phyloP scores from a whole-genome alignment of 2,329 filamentous ascomycete genomes.

The Nigrospora osmanthi region DNA sequence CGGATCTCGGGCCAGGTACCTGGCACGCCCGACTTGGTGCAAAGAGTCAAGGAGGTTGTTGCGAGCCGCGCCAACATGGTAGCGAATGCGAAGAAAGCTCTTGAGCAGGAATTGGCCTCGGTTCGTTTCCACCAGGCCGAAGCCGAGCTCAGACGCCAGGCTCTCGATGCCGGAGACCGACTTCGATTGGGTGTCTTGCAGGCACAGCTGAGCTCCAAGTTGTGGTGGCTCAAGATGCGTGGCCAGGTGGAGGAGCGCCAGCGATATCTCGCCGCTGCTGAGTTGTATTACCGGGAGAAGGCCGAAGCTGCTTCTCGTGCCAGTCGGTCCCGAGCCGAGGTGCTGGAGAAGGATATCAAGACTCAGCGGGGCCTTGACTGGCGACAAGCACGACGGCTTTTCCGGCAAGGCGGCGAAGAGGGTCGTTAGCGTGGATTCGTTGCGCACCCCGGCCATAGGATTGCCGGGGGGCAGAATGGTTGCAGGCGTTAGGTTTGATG shows the following conservation, averaged over 20 bases:
- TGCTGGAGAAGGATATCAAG: conserved; percentile 18
- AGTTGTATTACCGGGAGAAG: conserved; percentile 29
- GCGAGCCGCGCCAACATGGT: conserved; percentile 13
- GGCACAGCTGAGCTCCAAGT: conserved; percentile 47
- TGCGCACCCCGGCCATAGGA: not conserved
- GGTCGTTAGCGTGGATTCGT: not conserved
- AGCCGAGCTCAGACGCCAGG: conserved; percentile 21
- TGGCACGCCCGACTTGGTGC: conserved; percentile 20
- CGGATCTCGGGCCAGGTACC: conserved; percentile 20
- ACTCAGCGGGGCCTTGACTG: conserved; percentile 16
- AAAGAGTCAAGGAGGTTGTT: conserved; percentile 14
- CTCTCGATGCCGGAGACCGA: conserved; percentile 28
- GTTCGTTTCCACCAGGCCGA: conserved; percentile 19
- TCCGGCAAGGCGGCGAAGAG: not conserved
- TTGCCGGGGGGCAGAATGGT: not conserved
- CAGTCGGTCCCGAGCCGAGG: conserved; percentile 16
- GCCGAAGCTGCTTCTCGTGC: conserved; percentile 20
- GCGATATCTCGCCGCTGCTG: conserved; percentile 40
- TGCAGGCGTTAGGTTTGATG: not conserved
- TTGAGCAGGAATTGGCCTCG: conserved; percentile 13
- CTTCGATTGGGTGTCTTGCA: conserved; percentile 37
- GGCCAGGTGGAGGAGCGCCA: conserved; percentile 38
- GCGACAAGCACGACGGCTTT: conserved; percentile 8
- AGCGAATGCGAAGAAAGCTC: conserved; percentile 13
- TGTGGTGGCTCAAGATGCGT: conserved; percentile 48